These are phyloP conservation scores for Begonia fuchsioides DNA, from an alignment of 306 rosid genomes.

Conservation along the genomic window DNA sequence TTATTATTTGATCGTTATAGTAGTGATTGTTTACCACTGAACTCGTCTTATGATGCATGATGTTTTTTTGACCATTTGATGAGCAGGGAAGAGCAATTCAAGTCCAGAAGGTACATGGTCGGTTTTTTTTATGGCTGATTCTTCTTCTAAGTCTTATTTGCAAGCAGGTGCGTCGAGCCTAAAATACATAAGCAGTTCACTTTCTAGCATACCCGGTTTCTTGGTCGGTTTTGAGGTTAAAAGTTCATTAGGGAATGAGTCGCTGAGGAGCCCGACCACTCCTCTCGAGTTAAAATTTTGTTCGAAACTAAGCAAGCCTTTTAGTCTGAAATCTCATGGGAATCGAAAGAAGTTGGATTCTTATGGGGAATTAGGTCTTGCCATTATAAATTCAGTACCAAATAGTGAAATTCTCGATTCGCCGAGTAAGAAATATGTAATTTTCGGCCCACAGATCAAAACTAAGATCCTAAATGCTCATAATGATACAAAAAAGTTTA, in stretches of 20 bases:
- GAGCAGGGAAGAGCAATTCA: slow-evolving; percentile 15
- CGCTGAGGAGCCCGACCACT: slow-evolving; percentile 73
- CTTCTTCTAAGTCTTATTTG: slow-evolving; percentile 33
- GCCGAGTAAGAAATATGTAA: slow-evolving; percentile 37
- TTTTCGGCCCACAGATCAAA: slow-evolving; percentile 60
- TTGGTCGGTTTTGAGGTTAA: slow-evolving; percentile 37
- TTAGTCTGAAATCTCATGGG: slow-evolving; percentile 23
- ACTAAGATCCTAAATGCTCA: slow-evolving; percentile 23
- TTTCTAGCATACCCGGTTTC: slow-evolving; percentile 51
- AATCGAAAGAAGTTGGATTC: slow-evolving; percentile 31
- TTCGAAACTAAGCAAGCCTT: slow-evolving; percentile 45
- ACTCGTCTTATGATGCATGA: too few relatives aligned
- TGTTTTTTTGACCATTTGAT: too few relatives aligned
- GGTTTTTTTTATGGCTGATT: slow-evolving; percentile 52
- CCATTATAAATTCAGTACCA: slow-evolving; percentile 44
- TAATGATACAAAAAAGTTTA: slow-evolving; percentile 16
- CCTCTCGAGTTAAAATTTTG: slow-evolving; percentile 55
- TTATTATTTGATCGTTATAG: too few relatives aligned
- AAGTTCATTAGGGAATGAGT: slow-evolving; percentile 40
- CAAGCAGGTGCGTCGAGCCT: slow-evolving; percentile 28
- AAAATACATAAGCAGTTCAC: slow-evolving; percentile 40
- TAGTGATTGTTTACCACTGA: too few relatives aligned
- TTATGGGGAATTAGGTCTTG: slow-evolving; percentile 47
- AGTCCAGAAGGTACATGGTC: slow-evolving; percentile 11
- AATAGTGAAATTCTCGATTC: slow-evolving; percentile 26